A percentile compares a stretch with the other conserved stretches of the same genome.
Evolutionary conservation across 306 rosid genomes (phyloP).

Genomic region (Luffa aegyptiaca): DNA sequence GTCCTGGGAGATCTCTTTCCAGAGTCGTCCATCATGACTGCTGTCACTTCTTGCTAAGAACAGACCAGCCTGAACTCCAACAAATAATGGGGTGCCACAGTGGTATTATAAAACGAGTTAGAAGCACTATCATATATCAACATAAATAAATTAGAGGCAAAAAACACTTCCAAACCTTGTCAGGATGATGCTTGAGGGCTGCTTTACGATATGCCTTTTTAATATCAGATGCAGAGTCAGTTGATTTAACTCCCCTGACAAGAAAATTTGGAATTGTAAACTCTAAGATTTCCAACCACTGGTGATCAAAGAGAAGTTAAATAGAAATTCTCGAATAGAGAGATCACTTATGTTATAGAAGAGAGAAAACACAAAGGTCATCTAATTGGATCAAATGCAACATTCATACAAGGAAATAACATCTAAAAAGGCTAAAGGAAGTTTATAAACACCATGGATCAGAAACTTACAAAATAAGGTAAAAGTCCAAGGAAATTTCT

Average conservation of each 20-base stretch:
- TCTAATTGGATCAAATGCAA: neutral
- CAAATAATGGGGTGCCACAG: neutral
- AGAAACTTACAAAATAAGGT: constrained; percentile 74
- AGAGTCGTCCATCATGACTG: constrained; percentile 67
- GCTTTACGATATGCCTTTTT: constrained; percentile 72
- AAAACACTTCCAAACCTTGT: constrained; percentile 42
- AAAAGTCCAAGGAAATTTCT: constrained; percentile 57
- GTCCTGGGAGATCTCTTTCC: constrained; percentile 78
- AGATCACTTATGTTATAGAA: neutral
- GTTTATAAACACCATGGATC: neutral
- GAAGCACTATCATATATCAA: neutral
- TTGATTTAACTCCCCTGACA: constrained; percentile 45
- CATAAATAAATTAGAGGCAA: constrained; percentile 12
- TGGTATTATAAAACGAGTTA: neutral
- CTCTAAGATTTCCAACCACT: constrained; percentile 2
- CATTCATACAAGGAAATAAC: neutral
- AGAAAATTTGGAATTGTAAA: constrained; percentile 14
- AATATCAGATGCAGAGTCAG: constrained; percentile 42
- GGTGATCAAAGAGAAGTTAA: neutral
- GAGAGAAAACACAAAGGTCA: neutral
- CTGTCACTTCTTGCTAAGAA: constrained; percentile 73
- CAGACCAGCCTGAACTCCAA: constrained; percentile 69
- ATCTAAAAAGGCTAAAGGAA: neutral
- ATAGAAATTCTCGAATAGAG: neutral
- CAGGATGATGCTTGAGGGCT: constrained; percentile 73